A percentile compares a stretch with the other conserved stretches of the same genome.
Conservation (phyloP, 768 basidiomycete genomes). For the Obba rivulosa region DNA sequence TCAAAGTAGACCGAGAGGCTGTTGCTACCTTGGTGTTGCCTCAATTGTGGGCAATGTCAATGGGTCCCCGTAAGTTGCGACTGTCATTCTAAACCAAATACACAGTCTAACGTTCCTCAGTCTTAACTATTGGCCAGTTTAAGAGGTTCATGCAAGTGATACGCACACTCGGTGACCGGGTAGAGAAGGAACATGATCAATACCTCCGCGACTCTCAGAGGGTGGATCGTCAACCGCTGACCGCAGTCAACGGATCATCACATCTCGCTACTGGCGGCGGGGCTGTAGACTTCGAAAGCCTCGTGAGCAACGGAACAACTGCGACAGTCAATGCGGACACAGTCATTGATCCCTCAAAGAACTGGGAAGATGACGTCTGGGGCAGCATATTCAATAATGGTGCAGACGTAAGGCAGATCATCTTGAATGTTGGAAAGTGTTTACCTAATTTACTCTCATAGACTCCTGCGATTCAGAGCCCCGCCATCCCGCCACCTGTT, state of each 20-base stretch:
- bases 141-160: constrained; percentile 88
- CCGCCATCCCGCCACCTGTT: constrained; percentile 21
- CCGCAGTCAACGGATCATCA: constrained; percentile 37
- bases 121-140: constrained; percentile 83
- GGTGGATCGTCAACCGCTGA: constrained; percentile 70
- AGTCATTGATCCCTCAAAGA: constrained; percentile 30
- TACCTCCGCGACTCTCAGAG: constrained; percentile 91
- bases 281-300: constrained; percentile 78
- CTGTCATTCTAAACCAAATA: background rate
- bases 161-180: constrained; percentile 71
- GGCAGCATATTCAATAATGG: constrained; percentile 60
- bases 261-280: constrained; percentile 32
- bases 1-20: constrained; percentile 90
- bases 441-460: constrained; percentile 1
- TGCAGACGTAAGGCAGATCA: constrained; percentile 23
- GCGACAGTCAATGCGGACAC: constrained; percentile 43
- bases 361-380: constrained; percentile 86
- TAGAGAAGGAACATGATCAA: constrained; percentile 89
- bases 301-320: constrained; percentile 52
- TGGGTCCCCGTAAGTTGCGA: constrained; percentile 73
- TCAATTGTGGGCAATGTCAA: constrained; percentile 89
- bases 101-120: constrained; percentile 30
- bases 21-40: constrained; percentile 55
- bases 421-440: background rate
- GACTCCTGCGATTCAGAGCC: constrained; percentile 19